Evolutionary conservation across 2,329 filamentous ascomycete genomes (phyloP), one percentile per base, ranked within the genome.

Genomic region (Colletotrichum horii): DNA sequence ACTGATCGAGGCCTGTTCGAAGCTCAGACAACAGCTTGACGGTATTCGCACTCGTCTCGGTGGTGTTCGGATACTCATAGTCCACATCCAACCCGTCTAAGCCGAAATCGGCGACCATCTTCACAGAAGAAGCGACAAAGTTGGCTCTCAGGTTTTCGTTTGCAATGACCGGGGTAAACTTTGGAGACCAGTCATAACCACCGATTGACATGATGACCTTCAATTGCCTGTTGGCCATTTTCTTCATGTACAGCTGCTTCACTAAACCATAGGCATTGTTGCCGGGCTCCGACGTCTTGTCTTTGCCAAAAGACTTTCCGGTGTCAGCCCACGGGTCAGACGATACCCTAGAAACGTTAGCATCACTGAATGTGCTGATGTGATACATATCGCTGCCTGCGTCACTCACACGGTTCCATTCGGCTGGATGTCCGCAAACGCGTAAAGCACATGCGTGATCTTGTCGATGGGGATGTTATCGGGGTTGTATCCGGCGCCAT

Each of bases 141-240:
- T 79, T 90, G 52, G 87, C 83, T 16, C 95, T 90, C 15, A 90
- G 92, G 3, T 87, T 84, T 0, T 89, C 88, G 0, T 93, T 93
- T 73, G 91, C 91, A 7, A 93, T 91, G 0, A 93, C 92, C 1
- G 87, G 86, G 1, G 94, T 88, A 81, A 98, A 96, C 82, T 95
- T 95, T 78, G 89, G 86, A 2, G 94, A 95, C 84, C 94, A 97
- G 0, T 94, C 96, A 94, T 94, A 97, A 30, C 96, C 95, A 62
- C 96, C 96, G 77, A 98, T 95, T 61, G 92, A 94, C 4, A 98
- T 89, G 22, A 97, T 87, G 2, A 94, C 89, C 82, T 97, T 97
- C 70, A 98, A 83, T 66, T 95, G 91, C 19, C 95, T 92, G 83
- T 98, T 93, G 75, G 88, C 84, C 83, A 96, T 93, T 85, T 98